Percentiles rank a stretch among this genome's conserved stretches.
Evolutionary conservation across 2,329 filamentous ascomycete species (phyloP).

Genomic region (Venturia effusa): DNA sequence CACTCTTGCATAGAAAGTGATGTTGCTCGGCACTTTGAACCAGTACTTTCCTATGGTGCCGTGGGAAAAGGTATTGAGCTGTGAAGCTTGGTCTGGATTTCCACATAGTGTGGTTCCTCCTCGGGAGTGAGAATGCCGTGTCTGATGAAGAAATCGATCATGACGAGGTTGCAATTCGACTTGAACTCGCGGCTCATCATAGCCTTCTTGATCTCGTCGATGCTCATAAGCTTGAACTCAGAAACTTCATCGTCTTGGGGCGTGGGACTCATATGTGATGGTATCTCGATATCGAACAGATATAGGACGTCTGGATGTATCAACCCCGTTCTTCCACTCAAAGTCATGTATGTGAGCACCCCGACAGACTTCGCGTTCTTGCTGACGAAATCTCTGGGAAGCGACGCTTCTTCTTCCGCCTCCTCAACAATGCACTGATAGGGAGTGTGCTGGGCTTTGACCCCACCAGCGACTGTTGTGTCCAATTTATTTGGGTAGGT

Average conservation of each 20-base stretch:
- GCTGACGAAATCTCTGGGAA: constrained; percentile 16
- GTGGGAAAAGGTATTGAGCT: constrained; percentile 14
- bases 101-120: constrained; percentile 20
- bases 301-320: constrained; percentile 24
- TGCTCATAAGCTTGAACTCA: constrained; percentile 19
- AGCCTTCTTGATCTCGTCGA: constrained; percentile 20
- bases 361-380: constrained; percentile 15
- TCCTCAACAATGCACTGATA: constrained; percentile 20
- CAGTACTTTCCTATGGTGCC: neutral
- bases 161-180: constrained; percentile 21
- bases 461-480: constrained; percentile 17
- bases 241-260: constrained; percentile 23
- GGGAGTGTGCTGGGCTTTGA: constrained; percentile 17
- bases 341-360: constrained; percentile 15
- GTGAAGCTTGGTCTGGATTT: constrained; percentile 23
- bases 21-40: neutral
- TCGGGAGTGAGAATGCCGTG: constrained; percentile 22
- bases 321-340: constrained; percentile 12
- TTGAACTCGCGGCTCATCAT: constrained; percentile 21
- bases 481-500: constrained; percentile 25
- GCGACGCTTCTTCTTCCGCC: constrained; percentile 19
- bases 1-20: neutral
- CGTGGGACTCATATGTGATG: constrained; percentile 15
- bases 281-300: constrained; percentile 24
- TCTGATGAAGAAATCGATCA: constrained; percentile 24